These are phyloP conservation scores for Cercospora sesami DNA, from an alignment of 2,329 filamentous ascomycete species.

Conservation along the genomic window DNA sequence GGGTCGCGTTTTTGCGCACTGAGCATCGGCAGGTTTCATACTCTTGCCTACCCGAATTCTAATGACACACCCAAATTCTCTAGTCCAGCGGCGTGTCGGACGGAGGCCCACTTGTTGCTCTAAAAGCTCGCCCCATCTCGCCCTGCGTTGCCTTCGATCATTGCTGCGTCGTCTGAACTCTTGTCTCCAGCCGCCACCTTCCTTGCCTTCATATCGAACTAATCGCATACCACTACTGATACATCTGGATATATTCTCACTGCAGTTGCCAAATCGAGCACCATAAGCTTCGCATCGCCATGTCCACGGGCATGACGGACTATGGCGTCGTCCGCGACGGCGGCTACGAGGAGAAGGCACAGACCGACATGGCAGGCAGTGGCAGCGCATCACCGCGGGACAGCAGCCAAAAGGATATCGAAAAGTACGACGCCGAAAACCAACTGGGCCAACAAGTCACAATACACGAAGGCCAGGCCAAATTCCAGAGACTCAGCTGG, in stretches of 20 bases:
- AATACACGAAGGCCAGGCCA: conserved; percentile 36
- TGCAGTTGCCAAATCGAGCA: neutral
- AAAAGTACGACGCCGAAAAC: conserved; percentile 21
- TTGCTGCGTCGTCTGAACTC: conserved; percentile 13
- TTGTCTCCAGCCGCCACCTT: conserved; percentile 11
- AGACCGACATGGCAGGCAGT: conserved; percentile 14
- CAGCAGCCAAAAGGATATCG: conserved; percentile 18
- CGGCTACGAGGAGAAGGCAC: conserved; percentile 19
- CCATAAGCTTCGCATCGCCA: neutral
- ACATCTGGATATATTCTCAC: neutral
- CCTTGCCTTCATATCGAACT: neutral
- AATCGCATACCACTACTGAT: neutral
- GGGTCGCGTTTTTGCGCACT: conserved; percentile 14
- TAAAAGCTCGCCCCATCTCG: conserved; percentile 17
- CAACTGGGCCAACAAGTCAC: conserved; percentile 28
- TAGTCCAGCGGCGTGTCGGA: conserved; percentile 5
- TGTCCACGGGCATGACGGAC: conserved; percentile 20
- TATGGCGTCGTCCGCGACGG: conserved; percentile 22
- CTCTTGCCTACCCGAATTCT: conserved; percentile 11
- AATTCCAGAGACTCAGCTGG: conserved; percentile 51
- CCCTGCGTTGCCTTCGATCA: conserved; percentile 13
- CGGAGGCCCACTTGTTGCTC: conserved; percentile 3
- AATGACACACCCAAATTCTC: conserved; percentile 18
- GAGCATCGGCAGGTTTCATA: conserved; percentile 14
- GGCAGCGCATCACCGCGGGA: conserved; percentile 13